Evolutionary conservation across 1,284 basidiomycete genomes (phyloP).

Genomic region (Cutaneotrichosporon sp.): DNA sequence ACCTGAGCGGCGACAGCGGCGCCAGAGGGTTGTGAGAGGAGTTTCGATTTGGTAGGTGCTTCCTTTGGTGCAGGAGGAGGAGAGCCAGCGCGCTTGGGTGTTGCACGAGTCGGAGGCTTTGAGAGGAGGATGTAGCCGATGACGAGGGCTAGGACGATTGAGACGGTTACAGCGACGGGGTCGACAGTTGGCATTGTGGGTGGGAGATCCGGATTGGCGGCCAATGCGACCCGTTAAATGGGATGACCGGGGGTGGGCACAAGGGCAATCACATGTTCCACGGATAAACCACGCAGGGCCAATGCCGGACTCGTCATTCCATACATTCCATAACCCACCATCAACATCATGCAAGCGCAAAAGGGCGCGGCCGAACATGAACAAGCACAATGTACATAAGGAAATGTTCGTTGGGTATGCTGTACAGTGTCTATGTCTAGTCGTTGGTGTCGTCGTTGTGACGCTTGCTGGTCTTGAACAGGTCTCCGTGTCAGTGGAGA

Average conservation of each 20-base stretch:
- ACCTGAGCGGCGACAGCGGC: constrained; percentile 48
- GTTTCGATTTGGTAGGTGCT: not conserved
- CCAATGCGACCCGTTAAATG: not conserved
- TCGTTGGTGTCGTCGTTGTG: constrained; percentile 13
- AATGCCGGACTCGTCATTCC: not conserved
- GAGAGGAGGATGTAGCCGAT: constrained; percentile 3
- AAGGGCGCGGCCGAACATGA: not conserved
- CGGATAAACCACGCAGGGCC: not conserved
- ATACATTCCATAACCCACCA: not conserved
- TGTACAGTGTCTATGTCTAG: not conserved
- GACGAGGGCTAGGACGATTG: not conserved
- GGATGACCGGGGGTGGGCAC: not conserved
- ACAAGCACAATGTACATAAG: not conserved
- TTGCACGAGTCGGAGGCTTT: not conserved
- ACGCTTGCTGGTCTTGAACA: constrained; percentile 9
- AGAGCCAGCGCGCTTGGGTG: not conserved
- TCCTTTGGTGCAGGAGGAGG: not conserved
- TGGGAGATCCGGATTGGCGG: not conserved
- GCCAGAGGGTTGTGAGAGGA: constrained; percentile 39
- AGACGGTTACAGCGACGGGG: not conserved
- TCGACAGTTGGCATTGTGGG: not conserved
- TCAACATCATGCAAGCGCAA: no score
- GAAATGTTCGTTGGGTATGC: not conserved
- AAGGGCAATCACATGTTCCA: not conserved
- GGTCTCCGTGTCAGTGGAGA: constrained; percentile 17